Percentiles rank a stretch among this genome's conserved stretches.
Evolutionary conservation across 1,284 basidiomycete genomes (phyloP).

Genomic region (Sanguinoderma infundibulare): DNA sequence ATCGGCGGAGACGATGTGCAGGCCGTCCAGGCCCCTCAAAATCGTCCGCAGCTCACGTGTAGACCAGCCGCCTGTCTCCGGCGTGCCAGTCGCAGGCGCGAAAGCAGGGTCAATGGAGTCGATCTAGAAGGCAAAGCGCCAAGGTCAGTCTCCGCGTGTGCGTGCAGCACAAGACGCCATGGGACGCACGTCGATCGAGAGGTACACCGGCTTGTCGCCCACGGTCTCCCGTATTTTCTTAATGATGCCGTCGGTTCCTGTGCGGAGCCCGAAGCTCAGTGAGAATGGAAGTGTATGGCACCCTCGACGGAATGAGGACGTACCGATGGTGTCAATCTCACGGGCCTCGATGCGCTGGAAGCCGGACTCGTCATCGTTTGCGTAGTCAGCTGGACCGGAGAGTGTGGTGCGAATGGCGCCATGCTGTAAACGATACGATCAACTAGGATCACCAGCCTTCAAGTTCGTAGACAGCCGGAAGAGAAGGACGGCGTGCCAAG

Average conservation of each 20-base stretch:
- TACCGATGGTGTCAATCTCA: conserved; percentile 78
- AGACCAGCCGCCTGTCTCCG: conserved; percentile 77
- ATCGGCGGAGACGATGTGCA: conserved; percentile 78
- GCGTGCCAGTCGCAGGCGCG: conserved; percentile 78
- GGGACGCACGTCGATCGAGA: conserved; percentile 68
- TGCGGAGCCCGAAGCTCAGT: background rate
- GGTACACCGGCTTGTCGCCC: conserved; percentile 69
- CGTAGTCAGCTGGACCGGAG: conserved; percentile 72
- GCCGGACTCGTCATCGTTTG: conserved; percentile 67
- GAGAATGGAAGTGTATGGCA: background rate
- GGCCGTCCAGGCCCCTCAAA: conserved; percentile 71
- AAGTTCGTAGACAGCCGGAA: conserved; percentile 16
- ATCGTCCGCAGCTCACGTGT: conserved; percentile 79
- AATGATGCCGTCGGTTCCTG: conserved; percentile 70
- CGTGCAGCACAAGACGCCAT: background rate
- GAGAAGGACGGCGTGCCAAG: conserved; percentile 14
- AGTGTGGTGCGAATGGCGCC: conserved; percentile 80
- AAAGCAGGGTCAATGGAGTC: conserved; percentile 80
- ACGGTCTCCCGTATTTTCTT: conserved; percentile 73
- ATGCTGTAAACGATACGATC: conserved; percentile 59
- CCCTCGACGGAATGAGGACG: conserved; percentile 13
- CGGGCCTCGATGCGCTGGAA: conserved; percentile 77
- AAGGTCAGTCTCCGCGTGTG: background rate
- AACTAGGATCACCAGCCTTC: conserved; percentile 74
- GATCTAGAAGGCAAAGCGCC: conserved; percentile 47